These are phyloP conservation scores for Podila horticola DNA, from an alignment of 192 early-diverging fungal species.

Conservation along the genomic window DNA sequence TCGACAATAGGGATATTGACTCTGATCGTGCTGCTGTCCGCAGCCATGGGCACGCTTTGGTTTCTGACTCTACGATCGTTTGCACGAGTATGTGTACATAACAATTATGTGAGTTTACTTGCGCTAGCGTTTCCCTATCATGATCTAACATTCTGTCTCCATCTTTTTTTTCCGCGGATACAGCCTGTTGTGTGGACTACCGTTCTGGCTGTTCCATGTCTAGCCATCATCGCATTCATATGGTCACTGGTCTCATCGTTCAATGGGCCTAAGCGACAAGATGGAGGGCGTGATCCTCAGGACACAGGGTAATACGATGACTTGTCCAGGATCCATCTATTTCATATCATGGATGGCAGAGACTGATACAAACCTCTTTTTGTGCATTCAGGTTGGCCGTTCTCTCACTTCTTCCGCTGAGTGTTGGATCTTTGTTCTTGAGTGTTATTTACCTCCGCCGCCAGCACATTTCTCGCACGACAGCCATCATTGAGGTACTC, in stretches of 20 bases:
- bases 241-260: constrained; percentile 63
- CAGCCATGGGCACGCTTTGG: constrained; percentile 39
- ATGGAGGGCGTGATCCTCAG: constrained; percentile 49
- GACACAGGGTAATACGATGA: constrained; percentile 37
- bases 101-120: neutral
- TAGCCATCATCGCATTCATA: constrained; percentile 56
- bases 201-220: constrained; percentile 54
- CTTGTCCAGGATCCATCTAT: no score
- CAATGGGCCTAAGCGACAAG: constrained; percentile 43
- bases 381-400: constrained; percentile 28
- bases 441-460: constrained; percentile 49
- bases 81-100: constrained; percentile 15
- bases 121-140: neutral
- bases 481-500: constrained; percentile 65
- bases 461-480: constrained; percentile 58
- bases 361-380: neutral
- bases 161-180: neutral
- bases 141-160: neutral
- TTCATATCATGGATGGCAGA: no score
- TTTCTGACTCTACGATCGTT: constrained; percentile 33
- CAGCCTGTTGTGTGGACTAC: constrained; percentile 63
- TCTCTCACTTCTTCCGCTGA: constrained; percentile 62
- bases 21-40: constrained; percentile 34
- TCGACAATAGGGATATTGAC: constrained; percentile 40
- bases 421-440: constrained; percentile 50